These are phyloP conservation scores for Solanum etuberosum DNA, from an alignment of 257 asterid species.

Conservation along the genomic window DNA sequence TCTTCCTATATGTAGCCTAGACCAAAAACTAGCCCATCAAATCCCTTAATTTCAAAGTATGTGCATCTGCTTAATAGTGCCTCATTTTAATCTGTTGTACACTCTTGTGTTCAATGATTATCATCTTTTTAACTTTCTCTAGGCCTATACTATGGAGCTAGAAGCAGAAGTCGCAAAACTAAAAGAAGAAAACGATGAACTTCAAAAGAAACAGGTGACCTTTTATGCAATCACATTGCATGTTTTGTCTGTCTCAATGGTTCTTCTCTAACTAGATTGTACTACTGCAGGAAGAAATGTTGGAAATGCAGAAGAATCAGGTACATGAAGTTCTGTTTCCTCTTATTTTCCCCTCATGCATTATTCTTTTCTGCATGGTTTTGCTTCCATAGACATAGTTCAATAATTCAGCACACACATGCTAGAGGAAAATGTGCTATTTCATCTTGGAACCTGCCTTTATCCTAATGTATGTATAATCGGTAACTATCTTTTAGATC, in stretches of 20 bases:
- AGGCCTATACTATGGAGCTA: constrained; percentile 84
- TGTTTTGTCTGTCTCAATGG: not conserved
- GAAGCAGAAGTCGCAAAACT: constrained; percentile 87
- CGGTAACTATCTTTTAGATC: not conserved
- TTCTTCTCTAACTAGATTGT: not conserved
- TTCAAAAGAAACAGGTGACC: constrained; percentile 62
- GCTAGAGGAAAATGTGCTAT: not conserved
- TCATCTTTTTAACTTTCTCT: not conserved
- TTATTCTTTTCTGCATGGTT: not conserved
- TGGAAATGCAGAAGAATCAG: constrained; percentile 49
- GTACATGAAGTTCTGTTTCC: constrained; percentile 3
- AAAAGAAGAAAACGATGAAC: constrained; percentile 73
- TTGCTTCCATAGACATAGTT: not conserved
- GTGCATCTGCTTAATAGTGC: not conserved
- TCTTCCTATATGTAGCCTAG: not conserved
- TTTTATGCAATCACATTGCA: not conserved
- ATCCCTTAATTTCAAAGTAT: not conserved
- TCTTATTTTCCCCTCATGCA: not conserved
- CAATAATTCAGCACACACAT: not conserved
- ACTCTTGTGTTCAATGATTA: not conserved
- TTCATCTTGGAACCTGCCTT: not conserved
- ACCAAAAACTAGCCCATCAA: not conserved
- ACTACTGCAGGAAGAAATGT: constrained; percentile 20
- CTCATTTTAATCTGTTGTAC: not conserved
- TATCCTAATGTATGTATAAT: not conserved